These are phyloP conservation scores for Bretschneidera sinensis DNA, from an alignment of 345 rosid genomes.

Conservation along the genomic window DNA sequence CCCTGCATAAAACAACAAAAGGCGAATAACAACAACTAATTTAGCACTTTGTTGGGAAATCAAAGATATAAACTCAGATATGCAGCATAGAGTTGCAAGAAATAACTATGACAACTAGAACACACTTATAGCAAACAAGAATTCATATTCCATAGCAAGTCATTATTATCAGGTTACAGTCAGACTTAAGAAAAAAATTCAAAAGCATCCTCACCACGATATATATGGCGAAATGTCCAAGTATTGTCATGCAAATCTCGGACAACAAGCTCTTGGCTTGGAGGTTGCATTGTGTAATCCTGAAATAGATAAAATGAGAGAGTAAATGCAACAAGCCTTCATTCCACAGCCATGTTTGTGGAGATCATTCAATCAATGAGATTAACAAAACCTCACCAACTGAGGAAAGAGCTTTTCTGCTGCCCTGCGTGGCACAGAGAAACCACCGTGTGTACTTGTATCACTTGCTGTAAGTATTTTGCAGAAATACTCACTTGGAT, in stretches of 20 bases:
- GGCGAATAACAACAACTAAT: neutral
- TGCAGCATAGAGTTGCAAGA: neutral
- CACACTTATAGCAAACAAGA: no score
- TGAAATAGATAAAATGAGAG: constrained; percentile 15
- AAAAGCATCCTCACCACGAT: constrained; percentile 55
- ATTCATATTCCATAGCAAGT: no score
- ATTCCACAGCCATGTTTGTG: neutral
- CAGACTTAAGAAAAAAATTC: neutral
- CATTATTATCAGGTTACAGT: neutral
- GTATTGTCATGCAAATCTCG: constrained; percentile 88
- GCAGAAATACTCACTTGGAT: constrained; percentile 94
- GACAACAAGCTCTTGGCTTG: constrained; percentile 93
- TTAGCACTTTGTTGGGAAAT: neutral
- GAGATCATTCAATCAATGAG: constrained; percentile 1
- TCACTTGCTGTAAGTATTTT: constrained; percentile 95
- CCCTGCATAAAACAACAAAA: constrained; percentile 45
- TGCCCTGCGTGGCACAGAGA: constrained; percentile 97
- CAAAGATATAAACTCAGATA: no score
- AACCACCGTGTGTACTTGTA: constrained; percentile 99
- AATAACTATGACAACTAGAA: no score
- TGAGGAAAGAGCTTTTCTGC: constrained; percentile 98
- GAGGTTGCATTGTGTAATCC: constrained; percentile 96
- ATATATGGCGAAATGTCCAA: constrained; percentile 97
- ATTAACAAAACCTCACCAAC: constrained; percentile 42
- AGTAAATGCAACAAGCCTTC: neutral